Base-by-base conservation (phyloP, 2,329 filamentous ascomycete genomes). In the Daldinia eschscholtzii region DNA sequence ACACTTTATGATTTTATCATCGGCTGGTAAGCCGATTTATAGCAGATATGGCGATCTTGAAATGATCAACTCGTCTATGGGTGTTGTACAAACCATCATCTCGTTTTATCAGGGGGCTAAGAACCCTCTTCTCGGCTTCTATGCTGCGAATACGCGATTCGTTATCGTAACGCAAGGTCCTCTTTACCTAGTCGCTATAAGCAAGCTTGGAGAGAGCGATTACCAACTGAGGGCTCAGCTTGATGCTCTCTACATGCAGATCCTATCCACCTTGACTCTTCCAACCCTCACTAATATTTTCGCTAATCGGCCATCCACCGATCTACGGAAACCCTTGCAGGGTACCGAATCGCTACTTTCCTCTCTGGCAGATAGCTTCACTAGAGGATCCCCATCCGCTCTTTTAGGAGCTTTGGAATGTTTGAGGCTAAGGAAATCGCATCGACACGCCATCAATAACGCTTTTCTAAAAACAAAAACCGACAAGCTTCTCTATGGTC, bases 161-260 rank as follows among this genome's bases (percentile, higher is more conserved):
- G 93, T 97, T 28, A 88, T 99, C 68, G 84, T 92, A 57, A 93
- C 92, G 2, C 91, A 94, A 78, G 95, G 94, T 0, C 93, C 94
- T 10, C 85, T 99, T 44, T 97, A 98, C 78, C 90, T 99, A 50
- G 93, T 98, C 56, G 95, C 94, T 50, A 96, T 98, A 76, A 98
- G 94, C 77, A 91, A 91, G 70, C 87, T 99, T 10, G 90, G 91
- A n/a, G 96, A 99, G 80, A 98, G 93, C 78, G 95, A 98, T 77
- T 83, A 88, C 4, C 95, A 99, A 79, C 86, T 99, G 20, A 89
- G 93, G 61, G 88, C 90, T 20, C 96, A 99, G 79, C 88, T 99
- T 2, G 94, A 98, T 72, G 94, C 95, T 12, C 83, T 99, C 41
- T 99, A 99, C 80, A 98, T 97, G 93, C 96, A 99, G 80, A 98